Evolutionary conservation across 23 red algal genomes (phyloP).

Genomic region (Agarophyton chilense): DNA sequence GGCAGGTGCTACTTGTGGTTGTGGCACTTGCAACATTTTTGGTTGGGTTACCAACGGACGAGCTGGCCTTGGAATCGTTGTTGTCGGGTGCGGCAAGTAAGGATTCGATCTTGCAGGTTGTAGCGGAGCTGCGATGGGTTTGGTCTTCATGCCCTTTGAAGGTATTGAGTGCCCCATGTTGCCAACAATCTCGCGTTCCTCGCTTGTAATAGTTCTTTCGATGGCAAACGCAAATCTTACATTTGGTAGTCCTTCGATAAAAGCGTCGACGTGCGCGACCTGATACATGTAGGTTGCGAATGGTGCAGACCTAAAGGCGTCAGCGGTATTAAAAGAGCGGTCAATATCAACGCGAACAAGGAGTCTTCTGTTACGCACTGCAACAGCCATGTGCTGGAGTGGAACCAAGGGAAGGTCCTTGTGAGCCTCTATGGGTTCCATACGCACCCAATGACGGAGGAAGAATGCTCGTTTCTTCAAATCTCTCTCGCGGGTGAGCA

Average conservation of each 20-base stretch:
- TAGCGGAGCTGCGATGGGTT: not conserved
- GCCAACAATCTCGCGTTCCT: conserved; percentile 49
- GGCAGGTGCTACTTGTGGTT: not conserved
- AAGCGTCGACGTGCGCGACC: conserved; percentile 53
- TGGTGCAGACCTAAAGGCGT: conserved; percentile 48
- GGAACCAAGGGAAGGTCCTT: conserved; percentile 9
- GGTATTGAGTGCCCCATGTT: conserved; percentile 7
- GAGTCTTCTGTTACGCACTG: conserved; percentile 13
- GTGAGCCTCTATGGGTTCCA: conserved; percentile 1
- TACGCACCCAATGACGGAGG: conserved; percentile 62
- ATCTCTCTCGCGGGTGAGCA: conserved; percentile 57
- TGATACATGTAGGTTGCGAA: conserved; percentile 68
- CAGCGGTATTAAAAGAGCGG: conserved; percentile 42
- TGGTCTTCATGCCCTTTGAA: conserved; percentile 33
- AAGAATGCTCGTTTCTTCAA: conserved; percentile 59
- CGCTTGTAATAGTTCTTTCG: conserved; percentile 56
- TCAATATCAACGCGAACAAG: conserved; percentile 61
- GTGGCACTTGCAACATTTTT: conserved; percentile 24
- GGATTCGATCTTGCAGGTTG: not conserved
- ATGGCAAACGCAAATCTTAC: conserved; percentile 62
- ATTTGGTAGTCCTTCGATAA: conserved; percentile 36
- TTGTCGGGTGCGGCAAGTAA: conserved; percentile 11
- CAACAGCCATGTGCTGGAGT: conserved; percentile 46
- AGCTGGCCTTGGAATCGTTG: conserved; percentile 33
- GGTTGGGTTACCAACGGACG: conserved; percentile 21